Evolutionary conservation across 2,329 filamentous ascomycete genomes (phyloP).

Genomic region (Botryosphaeria dothidea): DNA sequence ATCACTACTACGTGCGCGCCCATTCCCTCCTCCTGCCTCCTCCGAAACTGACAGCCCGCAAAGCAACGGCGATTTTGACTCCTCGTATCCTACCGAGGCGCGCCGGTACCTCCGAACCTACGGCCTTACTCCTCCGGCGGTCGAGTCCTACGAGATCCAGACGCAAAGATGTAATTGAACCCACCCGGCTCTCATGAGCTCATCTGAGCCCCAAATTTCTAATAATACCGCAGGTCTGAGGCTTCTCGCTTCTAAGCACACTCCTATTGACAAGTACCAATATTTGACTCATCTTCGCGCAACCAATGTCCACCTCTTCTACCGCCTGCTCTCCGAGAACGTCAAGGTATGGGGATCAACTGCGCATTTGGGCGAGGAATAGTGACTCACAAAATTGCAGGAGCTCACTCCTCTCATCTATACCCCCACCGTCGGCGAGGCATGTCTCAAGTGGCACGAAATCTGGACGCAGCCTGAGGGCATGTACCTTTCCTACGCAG

Average conservation of each 20-base stretch:
- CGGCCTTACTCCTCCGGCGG: slow-evolving; percentile 52
- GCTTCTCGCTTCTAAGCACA: slow-evolving; percentile 70
- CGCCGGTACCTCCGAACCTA: slow-evolving; percentile 54
- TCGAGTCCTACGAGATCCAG: slow-evolving; percentile 53
- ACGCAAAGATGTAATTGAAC: slow-evolving; percentile 48
- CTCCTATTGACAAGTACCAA: slow-evolving; percentile 78
- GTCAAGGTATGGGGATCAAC: slow-evolving; percentile 47
- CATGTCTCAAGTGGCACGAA: slow-evolving; percentile 93
- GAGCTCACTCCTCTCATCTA: slow-evolving; percentile 84
- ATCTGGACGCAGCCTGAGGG: slow-evolving; percentile 93
- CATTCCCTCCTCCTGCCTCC: neutral
- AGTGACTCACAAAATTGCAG: slow-evolving; percentile 45
- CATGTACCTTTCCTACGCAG: slow-evolving; percentile 93
- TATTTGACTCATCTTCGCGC: slow-evolving; percentile 76
- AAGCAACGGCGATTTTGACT: slow-evolving; percentile 51
- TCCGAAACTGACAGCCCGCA: neutral
- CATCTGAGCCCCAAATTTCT: slow-evolving; percentile 21
- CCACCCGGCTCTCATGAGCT: neutral
- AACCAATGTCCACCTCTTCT: slow-evolving; percentile 79
- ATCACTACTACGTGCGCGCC: slow-evolving; percentile 39
- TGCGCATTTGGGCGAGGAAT: neutral
- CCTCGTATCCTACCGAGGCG: slow-evolving; percentile 50
- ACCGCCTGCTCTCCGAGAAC: slow-evolving; percentile 75
- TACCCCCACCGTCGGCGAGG: slow-evolving; percentile 90
- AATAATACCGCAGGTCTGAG: slow-evolving; percentile 59